Evolutionary conservation across 495 filamentous ascomycete genomes (phyloP), one percentile per base, ranked within the genome.

Genomic region (Xylaria bambusicola): DNA sequence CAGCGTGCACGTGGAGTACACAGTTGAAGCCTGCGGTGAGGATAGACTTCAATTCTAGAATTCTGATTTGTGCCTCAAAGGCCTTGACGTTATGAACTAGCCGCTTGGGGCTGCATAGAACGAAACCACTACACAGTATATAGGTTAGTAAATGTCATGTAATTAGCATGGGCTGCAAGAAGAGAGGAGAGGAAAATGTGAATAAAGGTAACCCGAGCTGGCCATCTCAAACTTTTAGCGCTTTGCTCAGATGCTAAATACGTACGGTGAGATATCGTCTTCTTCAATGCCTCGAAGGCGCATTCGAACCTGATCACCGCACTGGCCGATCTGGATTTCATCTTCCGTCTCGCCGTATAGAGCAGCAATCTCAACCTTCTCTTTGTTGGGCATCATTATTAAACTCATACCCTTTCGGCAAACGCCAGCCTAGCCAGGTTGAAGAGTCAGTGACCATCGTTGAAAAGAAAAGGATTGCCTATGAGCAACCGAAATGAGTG

Each of bases 271-370:
- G 66, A 99, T 90, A 62, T 98, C 94, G 77, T 99, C 94, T 77
- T 99, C 94, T 76, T 99, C 94, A 31, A 95, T 87, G 63, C 95
- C 94, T 56, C 93, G 86, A 58, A 98, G 84, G 61, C 94, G 91
- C 61, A 97, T 72, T 18, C 94, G 91, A 46, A 98, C 88, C 76
- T 99, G 94, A 70, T 99, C 94, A 75, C 94, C 94, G 66, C 91
- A 96, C 60, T 88, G 89, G 21, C 87, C 92, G 29, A 79, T 80
- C 10, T 72, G 61, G 35, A 96, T 83, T 68, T 99, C 94, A 50
- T 99, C 94, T 79, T 99, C 94, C 1, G 91, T 93, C 73, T 99
- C 95, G 54, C 93, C 94, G 62, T 97, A 99, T 3, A 96, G 77
- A 21, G 92, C 90, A 3, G 92, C 73, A 42, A 98, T 83, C 44